Conservation (phyloP, 2,329 filamentous ascomycete species). For the Beauveria caledonica region DNA sequence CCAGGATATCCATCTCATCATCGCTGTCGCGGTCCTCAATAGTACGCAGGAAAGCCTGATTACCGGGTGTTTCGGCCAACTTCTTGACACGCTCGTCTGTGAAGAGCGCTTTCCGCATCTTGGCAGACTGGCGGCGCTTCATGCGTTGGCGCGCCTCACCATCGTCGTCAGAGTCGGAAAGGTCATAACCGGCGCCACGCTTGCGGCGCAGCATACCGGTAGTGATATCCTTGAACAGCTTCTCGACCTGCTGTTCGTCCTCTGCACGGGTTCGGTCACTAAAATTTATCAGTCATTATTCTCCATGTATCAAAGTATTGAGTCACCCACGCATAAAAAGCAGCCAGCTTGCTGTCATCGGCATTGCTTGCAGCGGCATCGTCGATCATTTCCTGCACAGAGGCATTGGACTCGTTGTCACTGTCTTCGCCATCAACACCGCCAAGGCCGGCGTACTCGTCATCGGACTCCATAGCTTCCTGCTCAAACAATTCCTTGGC, state of each 20-base stretch:
- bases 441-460: constrained; percentile 92
- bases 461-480: constrained; percentile 93
- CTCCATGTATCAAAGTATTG: constrained; percentile 7
- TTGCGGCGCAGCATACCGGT: constrained; percentile 81
- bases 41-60: constrained; percentile 79
- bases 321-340: constrained; percentile 75
- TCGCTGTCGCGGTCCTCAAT: constrained; percentile 76
- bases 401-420: constrained; percentile 60
- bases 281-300: constrained; percentile 10
- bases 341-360: constrained; percentile 74
- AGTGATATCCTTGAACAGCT: constrained; percentile 87
- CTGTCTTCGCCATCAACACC: constrained; percentile 83
- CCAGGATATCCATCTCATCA: constrained; percentile 69
- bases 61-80: constrained; percentile 82
- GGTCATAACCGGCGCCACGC: constrained; percentile 70
- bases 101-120: constrained; percentile 83
- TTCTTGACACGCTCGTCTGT: constrained; percentile 85
- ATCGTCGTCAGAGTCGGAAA: constrained; percentile 87
- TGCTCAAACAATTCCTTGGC: constrained; percentile 85
- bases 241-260: constrained; percentile 82
- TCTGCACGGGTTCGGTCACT: constrained; percentile 71
- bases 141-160: constrained; percentile 67
- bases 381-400: constrained; percentile 82
- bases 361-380: constrained; percentile 70
- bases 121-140: constrained; percentile 81